phyloP scores from a whole-genome alignment of 495 filamentous ascomycete genomes.

The Podospora sp. region DNA sequence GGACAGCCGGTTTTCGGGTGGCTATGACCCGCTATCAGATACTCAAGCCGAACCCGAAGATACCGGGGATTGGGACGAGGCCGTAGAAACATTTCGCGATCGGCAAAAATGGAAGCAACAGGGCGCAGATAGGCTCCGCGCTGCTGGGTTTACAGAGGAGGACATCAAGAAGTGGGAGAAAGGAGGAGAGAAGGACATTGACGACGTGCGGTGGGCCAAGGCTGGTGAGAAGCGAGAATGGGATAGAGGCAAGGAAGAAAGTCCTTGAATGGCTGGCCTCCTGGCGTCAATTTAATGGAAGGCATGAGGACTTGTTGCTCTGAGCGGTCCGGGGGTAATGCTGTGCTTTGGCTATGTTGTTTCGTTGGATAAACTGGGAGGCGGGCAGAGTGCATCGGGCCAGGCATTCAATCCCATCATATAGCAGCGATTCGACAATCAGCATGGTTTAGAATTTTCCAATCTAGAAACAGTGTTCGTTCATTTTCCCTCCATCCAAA shows the following conservation, averaged over 20 bases:
- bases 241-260: conserved; percentile 54
- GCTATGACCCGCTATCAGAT: conserved; percentile 78
- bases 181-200: conserved; percentile 61
- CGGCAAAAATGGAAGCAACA: conserved; percentile 77
- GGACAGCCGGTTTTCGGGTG: conserved; percentile 73
- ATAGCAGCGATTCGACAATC: neutral
- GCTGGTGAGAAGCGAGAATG: conserved; percentile 83
- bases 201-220: conserved; percentile 78
- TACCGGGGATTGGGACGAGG: conserved; percentile 77
- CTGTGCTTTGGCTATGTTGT: too few relatives aligned
- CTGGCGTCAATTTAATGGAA: too few relatives aligned
- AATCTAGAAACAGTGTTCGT: neutral
- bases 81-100: conserved; percentile 79
- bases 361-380: neutral
- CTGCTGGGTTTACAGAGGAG: conserved; percentile 77
- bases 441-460: neutral
- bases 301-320: too few relatives aligned
- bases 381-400: neutral
- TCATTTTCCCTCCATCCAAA: neutral
- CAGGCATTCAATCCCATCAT: neutral
- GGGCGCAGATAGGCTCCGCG: conserved; percentile 75
- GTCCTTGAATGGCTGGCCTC: neutral
- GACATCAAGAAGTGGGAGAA: conserved; percentile 80
- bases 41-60: conserved; percentile 54
- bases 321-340: too few relatives aligned